Percentiles rank a stretch among this genome's conserved stretches.
These are phyloP conservation scores for Cruciata laevipes DNA, from an alignment of 257 asterid species.

Conservation along the genomic window DNA sequence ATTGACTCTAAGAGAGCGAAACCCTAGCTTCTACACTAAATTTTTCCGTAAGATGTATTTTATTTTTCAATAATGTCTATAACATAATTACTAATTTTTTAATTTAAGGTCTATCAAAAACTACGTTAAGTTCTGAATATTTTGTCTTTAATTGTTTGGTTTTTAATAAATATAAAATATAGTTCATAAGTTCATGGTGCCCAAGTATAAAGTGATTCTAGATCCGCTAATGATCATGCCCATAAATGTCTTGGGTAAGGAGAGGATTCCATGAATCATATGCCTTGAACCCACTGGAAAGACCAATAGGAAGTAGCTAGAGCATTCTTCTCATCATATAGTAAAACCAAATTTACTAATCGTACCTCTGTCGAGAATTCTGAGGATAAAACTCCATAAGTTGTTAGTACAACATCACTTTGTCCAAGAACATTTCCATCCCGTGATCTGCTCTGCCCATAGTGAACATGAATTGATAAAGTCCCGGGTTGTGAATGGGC, in stretches of 20 bases:
- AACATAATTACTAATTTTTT: too few relatives aligned
- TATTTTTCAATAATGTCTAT: too few relatives aligned
- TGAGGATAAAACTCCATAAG: constrained; percentile 90
- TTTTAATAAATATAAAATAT: too few relatives aligned
- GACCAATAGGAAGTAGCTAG: not conserved
- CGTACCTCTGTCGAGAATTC: constrained; percentile 81
- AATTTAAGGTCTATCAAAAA: too few relatives aligned
- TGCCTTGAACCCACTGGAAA: not conserved
- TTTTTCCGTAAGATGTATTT: too few relatives aligned
- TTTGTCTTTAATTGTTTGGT: too few relatives aligned
- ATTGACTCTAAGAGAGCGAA: too few relatives aligned
- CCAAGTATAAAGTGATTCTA: too few relatives aligned
- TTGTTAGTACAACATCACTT: constrained; percentile 78
- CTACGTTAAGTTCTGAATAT: too few relatives aligned
- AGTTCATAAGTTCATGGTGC: too few relatives aligned
- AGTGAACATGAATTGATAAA: constrained; percentile 73
- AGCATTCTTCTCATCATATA: constrained; percentile 1
- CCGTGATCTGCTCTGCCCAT: constrained; percentile 87
- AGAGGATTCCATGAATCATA: not conserved
- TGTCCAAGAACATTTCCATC: constrained; percentile 70
- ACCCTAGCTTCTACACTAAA: too few relatives aligned
- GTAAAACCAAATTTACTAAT: constrained; percentile 16
- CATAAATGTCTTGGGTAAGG: not conserved
- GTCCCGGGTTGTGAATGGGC: constrained; percentile 75
- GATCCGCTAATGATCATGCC: not conserved